Percentiles rank a stretch among this genome's conserved stretches.
Conservation (phyloP, 2,329 filamentous ascomycete species). For the Xylaria sp. region DNA sequence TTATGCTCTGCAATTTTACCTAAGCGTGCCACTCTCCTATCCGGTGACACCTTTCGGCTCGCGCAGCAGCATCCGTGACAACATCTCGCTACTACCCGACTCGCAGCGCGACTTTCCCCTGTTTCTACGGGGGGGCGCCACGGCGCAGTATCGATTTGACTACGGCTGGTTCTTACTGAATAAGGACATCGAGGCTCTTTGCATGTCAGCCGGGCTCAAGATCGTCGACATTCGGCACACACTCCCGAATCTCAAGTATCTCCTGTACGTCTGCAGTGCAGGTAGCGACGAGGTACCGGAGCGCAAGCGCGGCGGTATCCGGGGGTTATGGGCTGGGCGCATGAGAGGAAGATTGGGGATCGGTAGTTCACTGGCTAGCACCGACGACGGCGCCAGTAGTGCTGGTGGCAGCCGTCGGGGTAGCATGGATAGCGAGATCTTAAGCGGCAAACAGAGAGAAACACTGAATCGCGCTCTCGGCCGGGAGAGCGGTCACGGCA, state of each 20-base stretch:
- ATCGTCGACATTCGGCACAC: constrained; percentile 92
- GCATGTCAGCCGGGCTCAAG: constrained; percentile 70
- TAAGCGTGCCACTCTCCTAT: constrained; percentile 80
- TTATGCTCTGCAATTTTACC: constrained; percentile 79
- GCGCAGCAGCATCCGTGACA: constrained; percentile 69
- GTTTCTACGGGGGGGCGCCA: constrained; percentile 68
- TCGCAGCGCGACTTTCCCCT: constrained; percentile 77
- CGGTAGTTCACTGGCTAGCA: constrained; percentile 20
- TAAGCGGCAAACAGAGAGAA: constrained; percentile 47
- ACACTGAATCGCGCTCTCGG: constrained; percentile 46
- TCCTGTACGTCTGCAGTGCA: constrained; percentile 87
- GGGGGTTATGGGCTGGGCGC: constrained; percentile 61
- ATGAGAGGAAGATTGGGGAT: constrained; percentile 44
- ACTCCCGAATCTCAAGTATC: constrained; percentile 89
- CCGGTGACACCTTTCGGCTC: constrained; percentile 75
- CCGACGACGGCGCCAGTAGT: constrained; percentile 48
- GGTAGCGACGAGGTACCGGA: constrained; percentile 69
- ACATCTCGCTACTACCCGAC: constrained; percentile 54
- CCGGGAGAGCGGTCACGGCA: constrained; percentile 27
- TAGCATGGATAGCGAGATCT: constrained; percentile 41
- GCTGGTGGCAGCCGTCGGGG: constrained; percentile 43
- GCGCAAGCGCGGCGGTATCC: constrained; percentile 65
- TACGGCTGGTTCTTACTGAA: constrained; percentile 97
- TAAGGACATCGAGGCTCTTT: constrained; percentile 83
- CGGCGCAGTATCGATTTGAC: constrained; percentile 86